Base-by-base conservation (phyloP, 2,329 filamentous ascomycete species). In the Atkinsonella texensis region DNA sequence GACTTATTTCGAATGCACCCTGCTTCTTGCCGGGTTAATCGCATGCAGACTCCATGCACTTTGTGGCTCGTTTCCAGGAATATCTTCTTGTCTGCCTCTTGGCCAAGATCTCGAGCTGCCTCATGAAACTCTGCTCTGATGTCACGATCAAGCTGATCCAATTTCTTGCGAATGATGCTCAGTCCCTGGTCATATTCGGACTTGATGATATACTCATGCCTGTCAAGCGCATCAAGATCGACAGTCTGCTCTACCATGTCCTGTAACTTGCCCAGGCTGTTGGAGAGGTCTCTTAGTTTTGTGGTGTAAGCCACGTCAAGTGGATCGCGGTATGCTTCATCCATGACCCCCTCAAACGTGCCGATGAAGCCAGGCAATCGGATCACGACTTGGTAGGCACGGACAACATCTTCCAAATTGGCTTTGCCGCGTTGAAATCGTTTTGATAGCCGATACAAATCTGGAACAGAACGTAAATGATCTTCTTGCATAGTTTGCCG, bases 221-320 rank as follows among this genome's bases (percentile, higher is more conserved):
- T 89, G 62, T 98, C 91, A 11, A 98, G 79, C 2, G 93, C 93
- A 53, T 95, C 88, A 0, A 98, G 79, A 62, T 98, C 93, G 13
- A 98, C 90, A 0, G 94, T 98, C 1, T 93, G 95, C 71, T 98
- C 93, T 0, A 98, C 93, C 89, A 98, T 96, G 65, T 98, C 93
- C 62, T 91, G 87, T 11, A 98, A 74, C 64, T 89, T 95, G 28
- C 79, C 83, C 48, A 98, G 76, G 61, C 83, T 87, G 61, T 89
- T 83, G 6, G 84, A 86, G 54, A 88, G 80, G 54, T 86, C 80
- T 47, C 79, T 80, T 40, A 98, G 73, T 64, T 94, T 94, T 28
- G 79, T 78, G 0, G 90, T 96, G 65, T 98, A 98, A 23, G 89
- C 84, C 7, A 79, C 78, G 56, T 97, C 90, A 0, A 98, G 75